phyloP scores from a whole-genome alignment of 1,139 yeast genomes.

The Pneumocystis jirovecii region DNA sequence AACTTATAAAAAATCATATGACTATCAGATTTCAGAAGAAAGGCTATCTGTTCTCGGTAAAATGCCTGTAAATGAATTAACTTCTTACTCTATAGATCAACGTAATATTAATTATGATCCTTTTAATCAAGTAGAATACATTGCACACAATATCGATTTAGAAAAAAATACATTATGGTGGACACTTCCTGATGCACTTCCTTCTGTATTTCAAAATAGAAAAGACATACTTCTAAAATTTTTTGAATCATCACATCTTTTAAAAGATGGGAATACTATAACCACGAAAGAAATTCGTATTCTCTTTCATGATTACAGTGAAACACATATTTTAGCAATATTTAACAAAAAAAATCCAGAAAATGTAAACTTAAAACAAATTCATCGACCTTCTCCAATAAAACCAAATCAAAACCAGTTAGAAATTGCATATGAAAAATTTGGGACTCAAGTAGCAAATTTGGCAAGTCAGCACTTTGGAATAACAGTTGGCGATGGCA shows the following conservation, averaged over 20 bases:
- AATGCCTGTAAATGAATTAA: background rate
- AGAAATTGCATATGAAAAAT: slow-evolving; percentile 35
- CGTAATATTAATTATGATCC: background rate
- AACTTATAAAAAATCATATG: background rate
- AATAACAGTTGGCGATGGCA: slow-evolving; percentile 20
- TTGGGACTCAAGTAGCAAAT: slow-evolving; percentile 20
- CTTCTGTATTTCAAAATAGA: slow-evolving; percentile 36
- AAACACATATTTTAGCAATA: slow-evolving; percentile 38
- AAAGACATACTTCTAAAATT: slow-evolving; percentile 42
- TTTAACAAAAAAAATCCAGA: slow-evolving; percentile 45
- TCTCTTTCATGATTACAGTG: slow-evolving; percentile 59
- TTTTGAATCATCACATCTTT: slow-evolving; percentile 41
- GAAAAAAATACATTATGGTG: slow-evolving; percentile 38
- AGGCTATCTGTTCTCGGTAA: background rate
- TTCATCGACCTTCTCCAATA: slow-evolving; percentile 34
- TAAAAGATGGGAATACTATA: slow-evolving; percentile 40
- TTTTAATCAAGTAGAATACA: background rate
- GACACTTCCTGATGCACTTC: slow-evolving; percentile 41
- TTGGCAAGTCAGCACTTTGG: slow-evolving; percentile 19
- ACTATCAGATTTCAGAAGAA: background rate
- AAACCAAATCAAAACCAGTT: slow-evolving; percentile 32
- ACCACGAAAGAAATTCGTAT: slow-evolving; percentile 52
- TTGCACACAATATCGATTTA: background rate
- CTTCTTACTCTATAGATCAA: background rate
- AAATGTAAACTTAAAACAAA: slow-evolving; percentile 33